These are phyloP conservation scores for Fusarium sp. DNA, from an alignment of 2,329 filamentous ascomycete genomes.

Conservation along the genomic window DNA sequence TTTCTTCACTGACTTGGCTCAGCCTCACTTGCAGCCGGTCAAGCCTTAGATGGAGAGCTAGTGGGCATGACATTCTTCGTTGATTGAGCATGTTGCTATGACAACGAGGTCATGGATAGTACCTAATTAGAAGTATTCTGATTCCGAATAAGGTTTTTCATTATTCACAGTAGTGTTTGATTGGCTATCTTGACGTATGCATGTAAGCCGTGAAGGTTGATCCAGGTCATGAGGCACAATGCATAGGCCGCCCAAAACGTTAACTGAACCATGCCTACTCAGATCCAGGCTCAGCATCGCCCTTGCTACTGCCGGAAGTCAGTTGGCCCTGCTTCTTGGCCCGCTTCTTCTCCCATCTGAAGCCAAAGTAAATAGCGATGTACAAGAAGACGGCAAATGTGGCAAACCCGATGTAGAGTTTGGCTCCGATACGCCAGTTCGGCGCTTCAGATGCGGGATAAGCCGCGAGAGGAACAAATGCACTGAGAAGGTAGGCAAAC, in stretches of 20 bases:
- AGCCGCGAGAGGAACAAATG: conserved; percentile 10
- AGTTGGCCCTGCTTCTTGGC: neutral
- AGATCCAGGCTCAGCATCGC: neutral
- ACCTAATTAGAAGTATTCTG: neutral
- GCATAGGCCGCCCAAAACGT: neutral
- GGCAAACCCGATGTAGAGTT: conserved; percentile 16
- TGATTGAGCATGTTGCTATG: neutral
- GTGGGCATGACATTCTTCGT: neutral
- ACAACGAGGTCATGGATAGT: neutral
- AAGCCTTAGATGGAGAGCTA: neutral
- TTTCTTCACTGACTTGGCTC: conserved; percentile 61
- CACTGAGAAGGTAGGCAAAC: conserved; percentile 8
- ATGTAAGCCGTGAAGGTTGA: neutral
- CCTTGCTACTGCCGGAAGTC: neutral
- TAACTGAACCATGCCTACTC: neutral
- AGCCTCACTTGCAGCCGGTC: conserved; percentile 49
- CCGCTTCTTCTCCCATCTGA: conserved; percentile 8
- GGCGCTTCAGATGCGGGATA: conserved; percentile 14
- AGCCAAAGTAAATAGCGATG: conserved; percentile 18
- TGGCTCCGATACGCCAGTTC: conserved; percentile 17
- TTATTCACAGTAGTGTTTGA: neutral
- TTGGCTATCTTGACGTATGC: neutral
- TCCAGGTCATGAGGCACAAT: neutral
- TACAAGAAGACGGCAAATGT: conserved; percentile 6
- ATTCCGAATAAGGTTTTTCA: neutral